Evolutionary conservation across 192 early-diverging fungal genomes (phyloP), one percentile per base, ranked within the genome.

Genomic region (Paraglomus occultum): DNA sequence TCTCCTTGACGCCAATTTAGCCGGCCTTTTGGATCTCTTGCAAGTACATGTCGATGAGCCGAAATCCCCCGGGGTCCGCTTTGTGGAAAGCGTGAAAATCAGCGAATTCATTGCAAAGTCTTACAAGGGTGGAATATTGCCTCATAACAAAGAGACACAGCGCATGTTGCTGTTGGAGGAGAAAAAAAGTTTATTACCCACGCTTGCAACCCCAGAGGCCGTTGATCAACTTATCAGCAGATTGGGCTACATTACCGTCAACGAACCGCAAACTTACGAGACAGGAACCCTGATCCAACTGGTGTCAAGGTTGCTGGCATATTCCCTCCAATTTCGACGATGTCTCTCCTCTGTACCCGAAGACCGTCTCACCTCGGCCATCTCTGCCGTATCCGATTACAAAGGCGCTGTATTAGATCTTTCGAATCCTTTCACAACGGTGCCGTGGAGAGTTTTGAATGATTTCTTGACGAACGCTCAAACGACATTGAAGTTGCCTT

Each of bases 391-490:
- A 12, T 64, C 62, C 10, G 62, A 64, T 64, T 64, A 64, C 17
- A 48, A 40, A 10, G 23, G 20, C 8, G 62, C 46, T 22, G 6
- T 48, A 2, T 17, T 64, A 0, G 62, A 64, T 4, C 62, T 64
- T 31, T 64, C 42, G 8, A 64, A 64, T 15, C 62, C 62, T 64
- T 64, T 64, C 12, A 64, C 62, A 48, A 64, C 62, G 8, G 11
- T 64, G 1, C 9, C 12, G 5, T 64, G 42, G 12, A 64, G 22
- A 31, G 8, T 22, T 11, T n/a, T 6, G 8, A 14, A 14, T 2
- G 42, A 64, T 48, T 64, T 64, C 45, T 49, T 64, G 22, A 47
- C 8, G 20, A 64, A 64, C 1, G 45, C 45, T 39, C 46, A 64
- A 49, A 6, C 12, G 20, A 1, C 39, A 11, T 47, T 64, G 10